Percentiles rank a stretch among this genome's conserved stretches.
Conservation (phyloP, 768 basidiomycete genomes). For the Neoboletus subvelutipes region DNA sequence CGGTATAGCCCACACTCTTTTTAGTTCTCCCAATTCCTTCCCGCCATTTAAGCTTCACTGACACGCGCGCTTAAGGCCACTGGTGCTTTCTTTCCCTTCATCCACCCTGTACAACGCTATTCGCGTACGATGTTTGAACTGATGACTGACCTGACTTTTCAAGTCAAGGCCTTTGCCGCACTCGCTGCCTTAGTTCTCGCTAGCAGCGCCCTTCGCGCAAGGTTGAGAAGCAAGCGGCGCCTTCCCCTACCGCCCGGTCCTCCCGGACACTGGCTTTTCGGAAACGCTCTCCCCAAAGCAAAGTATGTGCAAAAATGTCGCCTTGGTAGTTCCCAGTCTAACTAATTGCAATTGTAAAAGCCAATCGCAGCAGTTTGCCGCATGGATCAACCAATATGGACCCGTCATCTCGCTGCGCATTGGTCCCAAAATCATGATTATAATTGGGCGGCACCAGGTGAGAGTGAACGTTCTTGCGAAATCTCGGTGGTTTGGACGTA, state of each 20-base stretch:
- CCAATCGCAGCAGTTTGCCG: slow-evolving; percentile 46
- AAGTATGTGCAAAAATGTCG: slow-evolving; percentile 20
- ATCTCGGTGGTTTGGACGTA: neutral
- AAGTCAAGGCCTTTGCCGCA: slow-evolving; percentile 18
- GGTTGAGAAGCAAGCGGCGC: slow-evolving; percentile 9
- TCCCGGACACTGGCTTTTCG: slow-evolving; percentile 35
- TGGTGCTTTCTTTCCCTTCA: neutral
- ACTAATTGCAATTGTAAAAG: neutral
- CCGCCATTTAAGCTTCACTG: slow-evolving; percentile 15
- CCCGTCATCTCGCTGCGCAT: slow-evolving; percentile 57
- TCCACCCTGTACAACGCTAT: neutral
- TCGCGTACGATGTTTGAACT: slow-evolving; percentile 8
- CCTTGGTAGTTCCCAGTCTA: neutral
- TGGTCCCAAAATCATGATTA: slow-evolving; percentile 38
- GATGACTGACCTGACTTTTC: slow-evolving; percentile 5
- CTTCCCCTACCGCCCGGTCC: slow-evolving; percentile 33
- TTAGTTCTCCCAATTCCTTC: neutral
- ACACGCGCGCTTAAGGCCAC: neutral
- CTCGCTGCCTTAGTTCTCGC: slow-evolving; percentile 20
- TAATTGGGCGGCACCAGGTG: slow-evolving; percentile 40
- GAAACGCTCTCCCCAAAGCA: slow-evolving; percentile 26
- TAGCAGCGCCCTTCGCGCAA: slow-evolving; percentile 7
- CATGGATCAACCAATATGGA: slow-evolving; percentile 61
- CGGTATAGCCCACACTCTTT: neutral
- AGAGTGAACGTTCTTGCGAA: neutral